A percentile compares a stretch with the other conserved stretches of the same genome.
Evolutionary conservation across 495 filamentous ascomycete species (phyloP).

Genomic region (Annulohypoxylon bovei): DNA sequence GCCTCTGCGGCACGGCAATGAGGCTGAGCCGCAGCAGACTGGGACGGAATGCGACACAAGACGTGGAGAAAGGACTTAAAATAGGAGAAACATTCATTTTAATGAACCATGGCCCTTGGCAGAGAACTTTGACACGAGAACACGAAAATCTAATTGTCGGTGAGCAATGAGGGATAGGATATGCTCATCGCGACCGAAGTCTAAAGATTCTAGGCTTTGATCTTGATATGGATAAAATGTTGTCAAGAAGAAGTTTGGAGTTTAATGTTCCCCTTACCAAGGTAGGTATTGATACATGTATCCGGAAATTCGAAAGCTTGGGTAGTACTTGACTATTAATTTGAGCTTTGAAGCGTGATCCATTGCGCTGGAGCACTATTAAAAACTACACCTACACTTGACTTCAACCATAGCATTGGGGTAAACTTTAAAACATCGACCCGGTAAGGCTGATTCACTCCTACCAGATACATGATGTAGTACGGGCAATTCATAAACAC

Average conservation of each 20-base stretch:
- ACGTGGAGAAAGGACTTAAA: constrained; percentile 37
- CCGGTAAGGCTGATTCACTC: constrained; percentile 10
- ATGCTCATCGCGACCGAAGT: constrained; percentile 2
- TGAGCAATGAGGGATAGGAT: constrained; percentile 23
- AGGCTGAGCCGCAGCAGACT: constrained; percentile 32
- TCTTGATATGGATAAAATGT: not conserved
- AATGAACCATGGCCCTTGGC: constrained; percentile 33
- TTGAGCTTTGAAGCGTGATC: not conserved
- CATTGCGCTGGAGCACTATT: not conserved
- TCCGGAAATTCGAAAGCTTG: not conserved
- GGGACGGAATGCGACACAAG: constrained; percentile 26
- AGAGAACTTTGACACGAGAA: constrained; percentile 18
- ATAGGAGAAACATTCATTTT: constrained; percentile 41
- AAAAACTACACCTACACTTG: not conserved
- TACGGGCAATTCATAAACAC: not conserved
- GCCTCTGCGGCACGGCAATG: constrained; percentile 22
- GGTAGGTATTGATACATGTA: not conserved
- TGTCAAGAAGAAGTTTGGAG: not conserved
- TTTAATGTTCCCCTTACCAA: not conserved
- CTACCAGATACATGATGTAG: not conserved
- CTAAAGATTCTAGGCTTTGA: not conserved
- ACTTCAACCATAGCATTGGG: not conserved
- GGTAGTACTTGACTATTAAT: not conserved
- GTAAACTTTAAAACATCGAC: constrained; percentile 4
- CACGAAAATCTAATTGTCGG: constrained; percentile 31